Percentiles rank a stretch among this genome's conserved stretches.
These are phyloP conservation scores for Coemansia sp. DNA, from an alignment of 192 early-diverging fungal genomes.

Conservation along the genomic window DNA sequence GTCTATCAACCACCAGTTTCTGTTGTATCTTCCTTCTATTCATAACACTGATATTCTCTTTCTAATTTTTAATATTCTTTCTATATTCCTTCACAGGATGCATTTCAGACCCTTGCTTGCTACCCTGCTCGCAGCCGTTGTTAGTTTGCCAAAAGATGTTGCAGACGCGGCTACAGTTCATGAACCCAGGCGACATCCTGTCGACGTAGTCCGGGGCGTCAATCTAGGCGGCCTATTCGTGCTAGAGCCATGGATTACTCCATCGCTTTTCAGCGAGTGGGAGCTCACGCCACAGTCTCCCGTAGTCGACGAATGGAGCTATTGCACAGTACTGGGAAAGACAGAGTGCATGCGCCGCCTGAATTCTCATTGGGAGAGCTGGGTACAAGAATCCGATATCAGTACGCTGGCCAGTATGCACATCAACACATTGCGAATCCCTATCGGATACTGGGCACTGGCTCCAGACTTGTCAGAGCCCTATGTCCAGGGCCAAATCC, in stretches of 20 bases:
- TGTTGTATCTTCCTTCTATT: not conserved
- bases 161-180: constrained; percentile 3
- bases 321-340: constrained; percentile 62
- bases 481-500: constrained; percentile 61
- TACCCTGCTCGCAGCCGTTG: constrained; percentile 12
- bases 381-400: constrained; percentile 66
- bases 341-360: constrained; percentile 56
- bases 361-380: constrained; percentile 62
- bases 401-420: constrained; percentile 57
- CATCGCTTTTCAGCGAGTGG: constrained; percentile 54
- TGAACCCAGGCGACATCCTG: not conserved
- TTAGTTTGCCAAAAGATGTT: not conserved
- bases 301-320: constrained; percentile 67
- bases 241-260: constrained; percentile 66
- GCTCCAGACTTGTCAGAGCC: constrained; percentile 58
- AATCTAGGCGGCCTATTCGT: constrained; percentile 76
- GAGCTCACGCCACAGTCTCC: constrained; percentile 22
- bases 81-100: not conserved
- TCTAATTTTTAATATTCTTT: not conserved
- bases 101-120: not conserved
- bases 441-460: constrained; percentile 74
- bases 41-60: not conserved
- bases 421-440: constrained; percentile 72
- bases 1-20: not conserved
- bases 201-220: constrained; percentile 62